Base-by-base conservation (phyloP, 352 stramenopile species). In the Phytophthora hybrid region DNA sequence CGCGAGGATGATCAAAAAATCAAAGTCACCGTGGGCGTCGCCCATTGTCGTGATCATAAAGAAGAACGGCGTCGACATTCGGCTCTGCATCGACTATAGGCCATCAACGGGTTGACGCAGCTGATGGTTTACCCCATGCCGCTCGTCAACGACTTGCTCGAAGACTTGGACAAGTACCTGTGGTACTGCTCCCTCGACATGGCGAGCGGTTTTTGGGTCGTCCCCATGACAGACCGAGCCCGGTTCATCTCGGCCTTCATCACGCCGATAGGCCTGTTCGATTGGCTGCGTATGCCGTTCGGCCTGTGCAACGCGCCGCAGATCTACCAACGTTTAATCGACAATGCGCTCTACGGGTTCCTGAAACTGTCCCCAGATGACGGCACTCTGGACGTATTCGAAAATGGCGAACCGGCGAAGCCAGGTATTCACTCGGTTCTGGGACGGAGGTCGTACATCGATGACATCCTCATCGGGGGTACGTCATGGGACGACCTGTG, bases 281-380 rank as follows among this genome's bases (percentile, higher is more conserved):
- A 77, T 26, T 77, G 73, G 73, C 41, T 37, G 0, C 18, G 69
- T 6, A 80, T 80, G 73, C 63, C 68, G 3, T 77, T 74, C 26
- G 63, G 67, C 1, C 34, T 76, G 4, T 69, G 55, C 26, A 79
- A 79, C 29, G 67, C 62, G 3, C 73, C 73, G 5, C 67, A 76
- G 21, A 74, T 76, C 4, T 79, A 76, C 31, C 68, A 80, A 23
- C 59, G 64, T 2, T 54, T 80, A n/a, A 16, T 77, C 16, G 68
- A 71, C 51, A 80, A 80, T 18, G 57, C 58, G 23, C 59, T 80
- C 0, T 74, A 72, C 41, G 73, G 54, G 0, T 53, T 71, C 3
- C 8, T 39, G 32, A 39, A 39, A 6, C 32, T 39, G 32, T 39
- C 32, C 4, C 32, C 32, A 6, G 32, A 39, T 21, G 9, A 5